Evolutionary conservation across 78 protist species (phyloP).

Genomic region (Dictyostelium purpureum): DNA sequence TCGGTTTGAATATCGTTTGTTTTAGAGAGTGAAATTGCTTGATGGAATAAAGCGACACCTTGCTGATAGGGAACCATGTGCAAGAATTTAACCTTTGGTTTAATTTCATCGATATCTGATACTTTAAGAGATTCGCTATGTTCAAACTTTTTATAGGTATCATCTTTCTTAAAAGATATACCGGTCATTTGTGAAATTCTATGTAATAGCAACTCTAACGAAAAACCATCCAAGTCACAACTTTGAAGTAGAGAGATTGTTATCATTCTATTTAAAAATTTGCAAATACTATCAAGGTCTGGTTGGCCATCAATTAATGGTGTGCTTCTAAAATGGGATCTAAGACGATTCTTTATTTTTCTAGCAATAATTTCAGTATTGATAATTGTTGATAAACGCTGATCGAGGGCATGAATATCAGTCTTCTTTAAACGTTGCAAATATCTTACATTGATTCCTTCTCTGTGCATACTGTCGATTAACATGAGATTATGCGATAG

Average conservation of each 20-base stretch:
- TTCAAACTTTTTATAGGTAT: not conserved
- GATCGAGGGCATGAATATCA: constrained; percentile 43
- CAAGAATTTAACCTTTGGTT: constrained; percentile 64
- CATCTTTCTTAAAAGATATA: not conserved
- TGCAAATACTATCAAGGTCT: not conserved
- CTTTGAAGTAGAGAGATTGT: constrained; percentile 32
- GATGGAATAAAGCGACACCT: constrained; percentile 76
- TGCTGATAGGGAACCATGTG: constrained; percentile 76
- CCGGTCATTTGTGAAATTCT: constrained; percentile 58
- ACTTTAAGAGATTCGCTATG: not conserved
- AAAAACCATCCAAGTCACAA: constrained; percentile 56
- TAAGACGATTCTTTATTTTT: constrained; percentile 53
- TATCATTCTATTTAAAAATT: constrained; percentile 26
- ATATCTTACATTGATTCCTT: constrained; percentile 77
- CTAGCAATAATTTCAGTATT: constrained; percentile 75
- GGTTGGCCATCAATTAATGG: not conserved
- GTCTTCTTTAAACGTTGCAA: constrained; percentile 38
- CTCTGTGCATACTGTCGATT: constrained; percentile 75
- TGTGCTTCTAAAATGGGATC: constrained; percentile 7
- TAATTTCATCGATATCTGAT: constrained; percentile 4
- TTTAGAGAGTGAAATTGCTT: constrained; percentile 27
- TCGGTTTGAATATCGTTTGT: not conserved
- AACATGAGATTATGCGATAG: constrained; percentile 9
- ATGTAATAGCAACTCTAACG: constrained; percentile 34
- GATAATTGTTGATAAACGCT: constrained; percentile 35